A percentile compares a stretch with the other conserved stretches of the same genome.
These are phyloP conservation scores for Mytilinidion resinicola DNA, from an alignment of 495 filamentous ascomycete genomes.

Conservation along the genomic window DNA sequence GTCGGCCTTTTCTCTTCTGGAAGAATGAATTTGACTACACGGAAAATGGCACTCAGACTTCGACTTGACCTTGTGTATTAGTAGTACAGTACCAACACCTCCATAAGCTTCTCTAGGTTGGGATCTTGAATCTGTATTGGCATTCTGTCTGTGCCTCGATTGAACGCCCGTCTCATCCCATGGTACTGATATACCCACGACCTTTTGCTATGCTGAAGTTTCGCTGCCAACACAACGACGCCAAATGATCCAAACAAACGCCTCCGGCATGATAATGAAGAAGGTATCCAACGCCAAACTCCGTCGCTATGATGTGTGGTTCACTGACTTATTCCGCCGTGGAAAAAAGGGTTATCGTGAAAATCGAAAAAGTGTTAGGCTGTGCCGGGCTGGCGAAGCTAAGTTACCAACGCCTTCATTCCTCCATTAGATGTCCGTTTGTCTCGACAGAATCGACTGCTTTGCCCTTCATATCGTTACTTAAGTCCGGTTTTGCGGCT, in stretches of 20 bases:
- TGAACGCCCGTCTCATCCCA: too few species aligned
- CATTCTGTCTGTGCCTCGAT: too few species aligned
- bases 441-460: background rate
- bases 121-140: too few species aligned
- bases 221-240: too few species aligned
- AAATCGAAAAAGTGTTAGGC: background rate
- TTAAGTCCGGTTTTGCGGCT: constrained; percentile 4
- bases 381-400: background rate
- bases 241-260: too few species aligned
- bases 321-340: too few species aligned
- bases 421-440: background rate
- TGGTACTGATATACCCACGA: too few species aligned
- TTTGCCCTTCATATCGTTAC: background rate
- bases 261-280: too few species aligned
- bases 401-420: background rate
- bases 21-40: background rate
- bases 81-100: too few species aligned
- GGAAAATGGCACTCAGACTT: background rate
- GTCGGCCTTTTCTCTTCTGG: background rate
- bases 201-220: too few species aligned
- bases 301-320: background rate
- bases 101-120: too few species aligned
- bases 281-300: background rate
- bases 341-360: background rate
- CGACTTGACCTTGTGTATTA: background rate